Evolutionary conservation across 768 basidiomycete genomes (phyloP), one percentile per base, ranked within the genome.

Genomic region (Amanita jacksonii): DNA sequence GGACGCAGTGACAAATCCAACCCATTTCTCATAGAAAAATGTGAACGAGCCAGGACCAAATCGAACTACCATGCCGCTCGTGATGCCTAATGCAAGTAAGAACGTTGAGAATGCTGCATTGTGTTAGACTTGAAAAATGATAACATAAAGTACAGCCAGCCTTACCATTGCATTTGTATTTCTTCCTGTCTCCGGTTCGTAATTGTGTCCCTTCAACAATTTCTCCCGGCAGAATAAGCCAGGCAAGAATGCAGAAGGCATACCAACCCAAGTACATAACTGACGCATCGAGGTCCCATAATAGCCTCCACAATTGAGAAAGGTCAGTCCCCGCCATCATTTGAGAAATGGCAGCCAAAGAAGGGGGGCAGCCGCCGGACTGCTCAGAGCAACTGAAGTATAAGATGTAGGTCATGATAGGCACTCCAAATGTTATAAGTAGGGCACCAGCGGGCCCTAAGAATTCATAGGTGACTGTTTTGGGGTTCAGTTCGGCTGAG

Each of bases 91-190:
- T 3, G 89, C 70, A 28, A 94, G 72, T 28, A 97, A 71, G 55
- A 89, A 76, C 0, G 94, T 97, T 0, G 86, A 74, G 60, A 96
- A 86, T 2, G 87, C 94, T 97, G 45, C n/a, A 30, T n/a, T 31
- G 30, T 25, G 25, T 27, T 34, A 39, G 42, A 13, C 10, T 49
- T 24, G 28, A 34, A 31, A 46, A 20, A 46, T 22, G 8, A n/a
- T n/a, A 34, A 20, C 23, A 9, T 44, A 27, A 42, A 37, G 18
- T 13, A 8, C 38, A 40, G 9, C 18, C 37, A 15, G 40, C 33
- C 73, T 53, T 56, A 92, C 93, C 93, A 66, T 99, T 98, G 48
- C 96, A 90, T 67, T 88, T 97, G 72, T 99, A 99, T 48, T 72
- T 63, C 58, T 85, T 81, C 56, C 72, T 81, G 43, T 67, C 69